Evolutionary conservation across 2,329 filamentous ascomycete genomes (phyloP), one percentile per base, ranked within the genome.

Genomic region (Pseudopithomyces chartarum): DNA sequence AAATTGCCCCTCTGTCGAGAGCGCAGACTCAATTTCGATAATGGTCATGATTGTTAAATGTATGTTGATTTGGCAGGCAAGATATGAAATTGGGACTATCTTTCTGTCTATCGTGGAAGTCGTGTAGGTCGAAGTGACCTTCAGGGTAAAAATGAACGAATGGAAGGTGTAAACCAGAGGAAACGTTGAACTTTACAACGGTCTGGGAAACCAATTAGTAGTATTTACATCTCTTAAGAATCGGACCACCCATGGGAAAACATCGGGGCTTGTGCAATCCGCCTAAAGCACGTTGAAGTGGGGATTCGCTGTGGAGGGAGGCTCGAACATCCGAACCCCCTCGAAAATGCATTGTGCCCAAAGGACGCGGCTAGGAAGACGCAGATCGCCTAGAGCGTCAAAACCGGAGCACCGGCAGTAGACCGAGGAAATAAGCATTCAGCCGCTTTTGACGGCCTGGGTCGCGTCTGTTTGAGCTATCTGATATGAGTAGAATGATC

Each of bases 261-360:
- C 64, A 65, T 68, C 26, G 59, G 52, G 54, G 65, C 63, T 69
- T 69, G 67, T 71, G 68, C 20, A 51, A 51, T 42, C 48, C 51
- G 56, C 63, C 64, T 53, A 64, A 67, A 66, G 33, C 61, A 62
- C 46, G 46, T 51, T 61, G 58, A 48, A 55, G 63, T 68, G 62
- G 69, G 60, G 54, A 60, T 49, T 15, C 39, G 34, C 33, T 39
- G 61, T 66, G 62, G 62, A 49, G 53, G 61, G 56, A 63, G 54
- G 60, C 62, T 73, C 55, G 68, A 74, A 72, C 73, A 72, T 68
- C 70, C 71, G 71, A 67, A 66, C 67, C 71, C 69, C 70, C 72
- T 63, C 57, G 58, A 68, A 67, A 65, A 67, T 69, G 65, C 70
- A 70, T 70, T 72, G 70, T 69, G 69, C 69, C 68, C 68, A 73